These are phyloP conservation scores for Synchytrium microbalum DNA, from an alignment of 371 early-diverging fungal species.

Conservation along the genomic window DNA sequence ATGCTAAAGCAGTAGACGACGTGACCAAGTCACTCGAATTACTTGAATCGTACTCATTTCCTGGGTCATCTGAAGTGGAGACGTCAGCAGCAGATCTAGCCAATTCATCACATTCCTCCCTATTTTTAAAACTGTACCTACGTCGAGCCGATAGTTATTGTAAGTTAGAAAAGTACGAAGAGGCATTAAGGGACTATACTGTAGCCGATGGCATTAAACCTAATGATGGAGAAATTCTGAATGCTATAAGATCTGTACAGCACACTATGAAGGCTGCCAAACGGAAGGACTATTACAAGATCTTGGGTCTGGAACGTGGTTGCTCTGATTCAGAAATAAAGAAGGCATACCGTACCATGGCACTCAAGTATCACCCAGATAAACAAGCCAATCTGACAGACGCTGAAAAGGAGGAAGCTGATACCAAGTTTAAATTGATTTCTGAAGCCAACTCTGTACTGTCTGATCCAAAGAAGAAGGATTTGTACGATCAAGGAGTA, in stretches of 20 bases:
- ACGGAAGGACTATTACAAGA: conserved; percentile 69
- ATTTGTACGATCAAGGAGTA: conserved; percentile 67
- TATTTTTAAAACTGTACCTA: conserved; percentile 61
- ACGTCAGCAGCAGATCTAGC: conserved; percentile 22
- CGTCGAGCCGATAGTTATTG: conserved; percentile 69
- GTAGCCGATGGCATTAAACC: conserved; percentile 53
- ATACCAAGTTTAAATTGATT: conserved; percentile 76
- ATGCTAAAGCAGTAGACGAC: not conserved
- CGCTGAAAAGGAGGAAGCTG: conserved; percentile 52
- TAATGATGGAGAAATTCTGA: conserved; percentile 38
- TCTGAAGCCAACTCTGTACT: conserved; percentile 67
- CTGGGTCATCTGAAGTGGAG: not conserved
- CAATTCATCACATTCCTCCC: conserved; percentile 19
- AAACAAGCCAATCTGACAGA: conserved; percentile 52
- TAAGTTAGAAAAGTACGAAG: conserved; percentile 69
- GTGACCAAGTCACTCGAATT: conserved; percentile 1
- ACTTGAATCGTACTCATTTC: not conserved
- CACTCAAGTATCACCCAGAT: conserved; percentile 75
- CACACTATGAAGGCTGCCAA: conserved; percentile 58
- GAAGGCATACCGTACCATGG: conserved; percentile 67
- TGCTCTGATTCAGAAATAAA: conserved; percentile 54
- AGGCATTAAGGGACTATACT: conserved; percentile 70
- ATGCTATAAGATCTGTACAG: conserved; percentile 30
- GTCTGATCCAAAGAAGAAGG: conserved; percentile 73
- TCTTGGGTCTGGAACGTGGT: conserved; percentile 55